Evolutionary conservation across 148 eudicot species (phyloP).

Genomic region (Drosera capensis): DNA sequence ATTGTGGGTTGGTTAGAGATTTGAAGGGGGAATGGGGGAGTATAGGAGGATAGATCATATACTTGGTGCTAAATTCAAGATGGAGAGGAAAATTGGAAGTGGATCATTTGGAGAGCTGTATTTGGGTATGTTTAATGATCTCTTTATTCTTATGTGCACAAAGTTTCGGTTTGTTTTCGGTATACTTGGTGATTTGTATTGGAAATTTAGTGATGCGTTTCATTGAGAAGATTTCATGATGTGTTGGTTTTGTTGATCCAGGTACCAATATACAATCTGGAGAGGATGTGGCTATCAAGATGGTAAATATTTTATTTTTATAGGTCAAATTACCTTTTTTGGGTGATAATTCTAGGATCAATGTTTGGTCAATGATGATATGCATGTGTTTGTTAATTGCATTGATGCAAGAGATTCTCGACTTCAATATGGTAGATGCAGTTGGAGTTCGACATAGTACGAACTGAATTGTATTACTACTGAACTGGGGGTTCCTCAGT

Average conservation of each 20-base stretch:
- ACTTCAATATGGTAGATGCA: too few relatives aligned
- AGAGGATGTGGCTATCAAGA: constrained; percentile 77
- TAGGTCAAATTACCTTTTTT: background rate
- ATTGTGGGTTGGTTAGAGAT: constrained; percentile 3
- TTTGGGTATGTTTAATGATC: constrained; percentile 35
- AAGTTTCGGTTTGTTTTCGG: background rate
- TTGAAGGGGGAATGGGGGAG: constrained; percentile 7
- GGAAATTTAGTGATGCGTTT: background rate
- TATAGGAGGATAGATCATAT: constrained; percentile 54
- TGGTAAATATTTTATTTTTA: too few relatives aligned
- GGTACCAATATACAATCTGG: constrained; percentile 79
- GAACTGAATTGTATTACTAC: too few relatives aligned
- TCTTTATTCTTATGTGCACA: background rate
- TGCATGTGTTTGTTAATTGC: too few relatives aligned
- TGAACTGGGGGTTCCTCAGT: too few relatives aligned
- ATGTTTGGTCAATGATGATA: background rate
- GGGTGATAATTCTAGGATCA: background rate
- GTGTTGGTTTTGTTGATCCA: constrained; percentile 20
- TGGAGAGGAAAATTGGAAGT: constrained; percentile 82
- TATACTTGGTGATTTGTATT: constrained; percentile 3
- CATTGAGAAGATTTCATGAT: constrained; percentile 9
- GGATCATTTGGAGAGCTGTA: constrained; percentile 89
- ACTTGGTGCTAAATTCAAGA: constrained; percentile 63
- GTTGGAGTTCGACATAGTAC: too few relatives aligned
- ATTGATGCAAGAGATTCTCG: too few relatives aligned